phyloP scores from a whole-genome alignment of 805 yeast species.

The Cyberlindnera bimundalis region DNA sequence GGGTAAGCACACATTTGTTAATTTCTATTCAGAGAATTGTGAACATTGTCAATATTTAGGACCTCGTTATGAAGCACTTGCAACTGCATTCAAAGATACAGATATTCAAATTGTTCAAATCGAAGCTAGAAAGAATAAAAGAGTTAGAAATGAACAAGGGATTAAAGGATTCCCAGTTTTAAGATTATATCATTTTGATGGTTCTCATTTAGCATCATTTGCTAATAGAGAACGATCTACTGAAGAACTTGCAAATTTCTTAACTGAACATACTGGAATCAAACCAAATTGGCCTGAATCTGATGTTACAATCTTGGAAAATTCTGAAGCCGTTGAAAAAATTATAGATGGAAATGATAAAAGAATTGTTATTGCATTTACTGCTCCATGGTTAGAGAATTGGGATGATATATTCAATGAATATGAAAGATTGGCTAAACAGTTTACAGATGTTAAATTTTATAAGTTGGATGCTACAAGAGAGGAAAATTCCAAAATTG shows the following conservation, averaged over 20 bases:
- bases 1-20: conserved; percentile 25
- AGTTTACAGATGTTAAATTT: conserved; percentile 26
- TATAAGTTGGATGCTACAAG: conserved; percentile 33
- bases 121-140: conserved; percentile 32
- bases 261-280: conserved; percentile 33
- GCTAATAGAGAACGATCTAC: conserved; percentile 32
- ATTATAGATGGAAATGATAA: conserved; percentile 5
- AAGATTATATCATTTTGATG: conserved; percentile 40
- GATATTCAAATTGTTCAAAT: conserved; percentile 34
- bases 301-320: conserved; percentile 13
- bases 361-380: conserved; percentile 30
- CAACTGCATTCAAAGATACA: conserved; percentile 39
- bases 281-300: conserved; percentile 31
- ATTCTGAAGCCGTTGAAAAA: conserved; percentile 16
- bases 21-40: conserved; percentile 44
- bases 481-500: conserved; percentile 26
- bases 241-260: conserved; percentile 30
- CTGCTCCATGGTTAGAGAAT: conserved; percentile 34
- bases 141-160: conserved; percentile 37
- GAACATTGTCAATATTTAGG: conserved; percentile 43
- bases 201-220: conserved; percentile 39
- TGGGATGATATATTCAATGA: conserved; percentile 34
- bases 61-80: conserved; percentile 43
- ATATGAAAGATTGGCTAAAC: conserved; percentile 30
- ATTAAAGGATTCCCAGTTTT: conserved; percentile 48